phyloP scores from a whole-genome alignment of 371 early-diverging fungal genomes.

The Rhizomucor miehei region DNA sequence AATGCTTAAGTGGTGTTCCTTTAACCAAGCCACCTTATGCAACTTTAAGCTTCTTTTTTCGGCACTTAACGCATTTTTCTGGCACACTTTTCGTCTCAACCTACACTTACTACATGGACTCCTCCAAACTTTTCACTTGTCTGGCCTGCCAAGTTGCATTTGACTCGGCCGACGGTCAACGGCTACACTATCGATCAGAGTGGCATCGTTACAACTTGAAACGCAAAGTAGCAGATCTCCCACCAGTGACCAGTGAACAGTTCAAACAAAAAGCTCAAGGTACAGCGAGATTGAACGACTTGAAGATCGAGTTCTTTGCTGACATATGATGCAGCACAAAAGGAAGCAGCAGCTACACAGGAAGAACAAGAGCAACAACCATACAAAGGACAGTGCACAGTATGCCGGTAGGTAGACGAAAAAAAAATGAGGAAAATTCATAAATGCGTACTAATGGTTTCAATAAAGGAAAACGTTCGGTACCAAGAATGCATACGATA shows the following conservation, averaged over 20 bases:
- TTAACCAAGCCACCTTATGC: too few relatives aligned
- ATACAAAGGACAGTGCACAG: slow-evolving; percentile 33
- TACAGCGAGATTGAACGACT: slow-evolving; percentile 3
- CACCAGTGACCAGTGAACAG: slow-evolving; percentile 67
- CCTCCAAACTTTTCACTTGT: slow-evolving; percentile 57
- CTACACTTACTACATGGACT: too few relatives aligned
- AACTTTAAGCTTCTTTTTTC: too few relatives aligned
- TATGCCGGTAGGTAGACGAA: slow-evolving; percentile 31
- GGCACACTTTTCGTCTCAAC: too few relatives aligned
- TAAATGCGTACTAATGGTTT: not conserved
- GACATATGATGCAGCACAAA: not conserved
- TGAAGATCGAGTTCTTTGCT: not conserved
- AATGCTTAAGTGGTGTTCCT: too few relatives aligned
- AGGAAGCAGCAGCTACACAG: not conserved
- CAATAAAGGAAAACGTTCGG: slow-evolving; percentile 63
- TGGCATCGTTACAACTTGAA: slow-evolving; percentile 92
- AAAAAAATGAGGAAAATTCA: not conserved
- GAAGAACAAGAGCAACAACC: slow-evolving; percentile 13
- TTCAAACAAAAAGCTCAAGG: slow-evolving; percentile 59
- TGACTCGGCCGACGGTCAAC: slow-evolving; percentile 74
- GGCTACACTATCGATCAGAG: slow-evolving; percentile 80
- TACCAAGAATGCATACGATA: slow-evolving; percentile 80
- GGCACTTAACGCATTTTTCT: too few relatives aligned
- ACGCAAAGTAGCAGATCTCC: slow-evolving; percentile 80
- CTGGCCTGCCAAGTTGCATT: slow-evolving; percentile 86